Conservation (phyloP, 2,329 filamentous ascomycete species). For the Scortechinia acanthostroma region DNA sequence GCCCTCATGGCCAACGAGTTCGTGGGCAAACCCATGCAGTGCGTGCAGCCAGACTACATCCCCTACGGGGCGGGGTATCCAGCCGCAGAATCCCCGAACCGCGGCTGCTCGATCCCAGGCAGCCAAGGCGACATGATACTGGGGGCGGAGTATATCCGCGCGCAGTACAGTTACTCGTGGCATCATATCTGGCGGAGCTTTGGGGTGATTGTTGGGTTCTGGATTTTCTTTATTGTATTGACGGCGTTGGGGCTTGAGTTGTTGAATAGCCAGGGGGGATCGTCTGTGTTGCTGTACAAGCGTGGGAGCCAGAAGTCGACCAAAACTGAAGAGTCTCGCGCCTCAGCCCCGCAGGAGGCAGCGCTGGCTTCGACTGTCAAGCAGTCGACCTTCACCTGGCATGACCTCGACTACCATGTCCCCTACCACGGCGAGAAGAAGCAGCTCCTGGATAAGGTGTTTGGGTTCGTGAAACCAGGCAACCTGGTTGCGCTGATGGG, state of each 20-base stretch:
- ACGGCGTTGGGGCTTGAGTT: slow-evolving; percentile 48
- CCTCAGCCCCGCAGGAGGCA: no score
- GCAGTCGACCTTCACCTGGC: slow-evolving; percentile 43
- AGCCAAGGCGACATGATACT: slow-evolving; percentile 38
- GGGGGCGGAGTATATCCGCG: slow-evolving; percentile 42
- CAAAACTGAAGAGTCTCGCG: neutral
- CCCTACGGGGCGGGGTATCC: slow-evolving; percentile 34
- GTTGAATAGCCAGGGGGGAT: slow-evolving; percentile 41
- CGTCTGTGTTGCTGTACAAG: slow-evolving; percentile 4
- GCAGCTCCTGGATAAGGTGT: slow-evolving; percentile 49
- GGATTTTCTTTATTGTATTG: slow-evolving; percentile 47
- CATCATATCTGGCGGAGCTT: slow-evolving; percentile 56
- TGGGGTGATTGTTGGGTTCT: slow-evolving; percentile 51
- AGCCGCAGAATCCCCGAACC: slow-evolving; percentile 26
- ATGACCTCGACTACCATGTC: slow-evolving; percentile 48
- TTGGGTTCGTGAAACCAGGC: slow-evolving; percentile 58
- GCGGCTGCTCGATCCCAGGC: slow-evolving; percentile 45
- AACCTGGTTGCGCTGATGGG: slow-evolving; percentile 60
- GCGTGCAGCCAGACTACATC: slow-evolving; percentile 47
- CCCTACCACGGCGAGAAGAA: slow-evolving; percentile 48
- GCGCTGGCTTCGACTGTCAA: neutral
- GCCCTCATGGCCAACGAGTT: slow-evolving; percentile 63
- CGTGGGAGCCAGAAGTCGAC: slow-evolving; percentile 11
- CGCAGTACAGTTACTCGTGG: slow-evolving; percentile 44
- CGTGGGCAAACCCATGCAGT: slow-evolving; percentile 43